Conservation (phyloP, 75 land plant species). For the Sequoiadendron giganteum region DNA sequence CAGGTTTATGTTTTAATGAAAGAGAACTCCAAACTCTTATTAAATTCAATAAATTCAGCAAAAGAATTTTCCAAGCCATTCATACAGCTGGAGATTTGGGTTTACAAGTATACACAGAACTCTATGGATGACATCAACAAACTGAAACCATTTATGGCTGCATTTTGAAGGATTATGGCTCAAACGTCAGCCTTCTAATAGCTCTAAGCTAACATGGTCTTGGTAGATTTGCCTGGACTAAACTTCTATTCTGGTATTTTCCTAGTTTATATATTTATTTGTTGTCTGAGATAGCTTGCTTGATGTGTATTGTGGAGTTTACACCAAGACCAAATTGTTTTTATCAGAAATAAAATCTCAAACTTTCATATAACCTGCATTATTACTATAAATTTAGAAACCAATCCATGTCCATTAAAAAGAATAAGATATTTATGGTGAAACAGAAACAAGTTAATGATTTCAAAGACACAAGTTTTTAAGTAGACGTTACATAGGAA, state of each 20-base stretch:
- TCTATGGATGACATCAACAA: not conserved
- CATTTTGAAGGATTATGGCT: not conserved
- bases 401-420: not conserved
- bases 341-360: not conserved
- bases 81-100: too few relatives aligned
- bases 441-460: not conserved
- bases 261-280: not conserved
- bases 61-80: too few relatives aligned
- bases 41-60: too few relatives aligned
- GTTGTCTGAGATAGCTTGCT: not conserved
- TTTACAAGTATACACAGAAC: too few relatives aligned
- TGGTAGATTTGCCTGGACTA: too few relatives aligned
- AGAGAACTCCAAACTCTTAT: too few relatives aligned
- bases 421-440: too few relatives aligned
- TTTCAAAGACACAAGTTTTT: not conserved
- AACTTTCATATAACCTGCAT: not conserved
- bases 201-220: not conserved
- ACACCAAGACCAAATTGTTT: not conserved
- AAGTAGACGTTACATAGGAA: not conserved
- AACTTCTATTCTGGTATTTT: not conserved
- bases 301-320: not conserved
- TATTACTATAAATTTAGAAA: not conserved
- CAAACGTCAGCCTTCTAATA: not conserved
- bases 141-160: not conserved
- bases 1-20: too few relatives aligned